phyloP scores from a whole-genome alignment of 306 rosid species.

The Acacia melanoxylon region DNA sequence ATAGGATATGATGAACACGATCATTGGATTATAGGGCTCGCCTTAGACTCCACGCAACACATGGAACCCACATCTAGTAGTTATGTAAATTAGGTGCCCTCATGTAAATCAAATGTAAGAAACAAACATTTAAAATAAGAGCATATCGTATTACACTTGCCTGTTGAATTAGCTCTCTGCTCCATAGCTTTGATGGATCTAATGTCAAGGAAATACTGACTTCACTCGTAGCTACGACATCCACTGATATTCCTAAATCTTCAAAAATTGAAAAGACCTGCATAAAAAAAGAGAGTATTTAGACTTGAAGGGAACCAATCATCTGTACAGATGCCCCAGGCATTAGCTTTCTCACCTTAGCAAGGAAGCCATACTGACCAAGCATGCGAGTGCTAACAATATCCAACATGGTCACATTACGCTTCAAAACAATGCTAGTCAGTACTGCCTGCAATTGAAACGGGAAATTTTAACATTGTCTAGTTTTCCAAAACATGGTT shows the following conservation, averaged over 20 bases:
- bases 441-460: slow-evolving; percentile 71
- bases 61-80: neutral
- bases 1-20: slow-evolving; percentile 5
- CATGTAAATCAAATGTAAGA: neutral
- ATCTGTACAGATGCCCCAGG: neutral
- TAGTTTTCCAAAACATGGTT: neutral
- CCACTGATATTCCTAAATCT: slow-evolving; percentile 84
- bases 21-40: neutral
- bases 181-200: slow-evolving; percentile 90
- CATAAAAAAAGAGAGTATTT: slow-evolving; percentile 21
- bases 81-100: neutral
- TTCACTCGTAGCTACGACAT: slow-evolving; percentile 86
- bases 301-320: slow-evolving; percentile 19
- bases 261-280: slow-evolving; percentile 89
- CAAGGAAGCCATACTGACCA: slow-evolving; percentile 93
- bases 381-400: slow-evolving; percentile 98
- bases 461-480: slow-evolving; percentile 26
- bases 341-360: slow-evolving; percentile 64
- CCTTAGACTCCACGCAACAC: neutral
- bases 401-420: slow-evolving; percentile 95
- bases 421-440: slow-evolving; percentile 91
- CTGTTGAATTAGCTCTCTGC: slow-evolving; percentile 86
- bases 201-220: slow-evolving; percentile 84
- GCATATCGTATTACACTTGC: slow-evolving; percentile 46
- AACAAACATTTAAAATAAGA: neutral